These are phyloP conservation scores for Pichia ethanolica DNA, from an alignment of 805 yeast genomes.

Conservation along the genomic window DNA sequence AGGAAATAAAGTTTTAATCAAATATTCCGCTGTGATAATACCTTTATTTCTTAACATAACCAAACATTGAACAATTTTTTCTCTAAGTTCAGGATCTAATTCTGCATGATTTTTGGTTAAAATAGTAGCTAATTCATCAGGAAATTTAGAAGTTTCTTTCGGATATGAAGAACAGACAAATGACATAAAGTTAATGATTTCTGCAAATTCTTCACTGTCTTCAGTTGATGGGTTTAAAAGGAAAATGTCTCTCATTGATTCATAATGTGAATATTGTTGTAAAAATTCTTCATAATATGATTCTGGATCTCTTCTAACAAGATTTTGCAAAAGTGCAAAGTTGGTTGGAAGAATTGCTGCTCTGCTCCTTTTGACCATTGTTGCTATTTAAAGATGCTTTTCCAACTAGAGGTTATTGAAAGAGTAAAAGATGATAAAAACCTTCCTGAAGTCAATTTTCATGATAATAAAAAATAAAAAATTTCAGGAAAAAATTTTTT, in stretches of 20 bases:
- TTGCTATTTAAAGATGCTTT: neutral
- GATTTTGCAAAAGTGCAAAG: slow-evolving; percentile 82
- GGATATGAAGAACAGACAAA: slow-evolving; percentile 91
- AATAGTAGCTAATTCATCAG: slow-evolving; percentile 67
- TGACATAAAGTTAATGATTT: slow-evolving; percentile 80
- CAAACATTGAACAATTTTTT: slow-evolving; percentile 82
- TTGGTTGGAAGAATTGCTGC: slow-evolving; percentile 91
- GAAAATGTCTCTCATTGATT: slow-evolving; percentile 81
- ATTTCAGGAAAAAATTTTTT: neutral
- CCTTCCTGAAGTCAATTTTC: no score
- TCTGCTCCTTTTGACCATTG: slow-evolving; percentile 82
- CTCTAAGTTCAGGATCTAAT: slow-evolving; percentile 77
- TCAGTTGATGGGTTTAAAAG: slow-evolving; percentile 60
- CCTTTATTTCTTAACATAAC: slow-evolving; percentile 87
- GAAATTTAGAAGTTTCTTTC: slow-evolving; percentile 76
- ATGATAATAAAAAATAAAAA: neutral
- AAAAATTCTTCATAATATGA: slow-evolving; percentile 91
- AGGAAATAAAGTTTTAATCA: slow-evolving; percentile 86
- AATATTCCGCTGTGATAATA: slow-evolving; percentile 66
- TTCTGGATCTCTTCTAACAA: slow-evolving; percentile 89
- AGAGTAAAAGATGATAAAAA: no score
- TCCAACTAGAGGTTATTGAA: neutral
- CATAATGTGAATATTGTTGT: slow-evolving; percentile 89
- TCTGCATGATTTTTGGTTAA: slow-evolving; percentile 71
- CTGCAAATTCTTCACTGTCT: slow-evolving; percentile 64